Percentiles rank a stretch among this genome's conserved stretches.
Evolutionary conservation across 1,284 basidiomycete species (phyloP).

Genomic region (Erythrobasidium hasegawianum): DNA sequence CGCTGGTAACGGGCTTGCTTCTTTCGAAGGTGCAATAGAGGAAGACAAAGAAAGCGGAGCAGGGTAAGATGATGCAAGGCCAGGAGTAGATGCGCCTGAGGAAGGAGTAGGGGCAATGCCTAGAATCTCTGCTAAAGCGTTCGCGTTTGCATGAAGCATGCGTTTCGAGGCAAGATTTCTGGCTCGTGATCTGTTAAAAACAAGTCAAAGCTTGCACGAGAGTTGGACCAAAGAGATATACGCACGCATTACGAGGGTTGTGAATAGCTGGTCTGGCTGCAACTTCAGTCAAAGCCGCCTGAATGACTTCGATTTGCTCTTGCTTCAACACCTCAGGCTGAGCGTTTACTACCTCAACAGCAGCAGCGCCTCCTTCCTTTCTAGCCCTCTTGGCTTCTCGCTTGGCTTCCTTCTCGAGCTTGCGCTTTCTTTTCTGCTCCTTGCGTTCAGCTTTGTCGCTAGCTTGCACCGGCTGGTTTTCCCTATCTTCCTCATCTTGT

Average conservation of each 20-base stretch:
- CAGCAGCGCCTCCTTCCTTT: slow-evolving; percentile 6
- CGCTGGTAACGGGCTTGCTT: background rate
- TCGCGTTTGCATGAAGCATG: slow-evolving; percentile 37
- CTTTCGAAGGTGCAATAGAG: slow-evolving; percentile 7
- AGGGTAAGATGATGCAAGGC: background rate
- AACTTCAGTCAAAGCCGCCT: slow-evolving; percentile 4
- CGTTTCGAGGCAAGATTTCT: slow-evolving; percentile 39
- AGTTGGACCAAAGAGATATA: background rate
- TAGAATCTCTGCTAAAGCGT: slow-evolving; percentile 45
- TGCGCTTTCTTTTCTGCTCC: slow-evolving; percentile 30
- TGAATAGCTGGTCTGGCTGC: slow-evolving; percentile 23
- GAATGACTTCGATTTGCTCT: slow-evolving; percentile 9
- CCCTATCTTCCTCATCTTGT: slow-evolving; percentile 10
- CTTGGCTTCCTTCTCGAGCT: slow-evolving; percentile 16
- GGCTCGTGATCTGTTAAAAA: slow-evolving; percentile 12
- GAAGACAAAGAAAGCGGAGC: background rate
- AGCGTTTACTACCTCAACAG: background rate
- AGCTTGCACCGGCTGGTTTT: background rate
- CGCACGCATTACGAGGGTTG: slow-evolving; percentile 44
- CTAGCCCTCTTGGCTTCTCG: slow-evolving; percentile 7
- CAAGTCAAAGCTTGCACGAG: background rate
- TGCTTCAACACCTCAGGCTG: background rate
- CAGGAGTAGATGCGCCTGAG: slow-evolving; percentile 23
- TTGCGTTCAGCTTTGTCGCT: slow-evolving; percentile 9
- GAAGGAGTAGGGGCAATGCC: slow-evolving; percentile 39